A percentile compares a stretch with the other conserved stretches of the same genome.
Evolutionary conservation across 768 basidiomycete species (phyloP).

Genomic region (Sarcomyxa edulis): DNA sequence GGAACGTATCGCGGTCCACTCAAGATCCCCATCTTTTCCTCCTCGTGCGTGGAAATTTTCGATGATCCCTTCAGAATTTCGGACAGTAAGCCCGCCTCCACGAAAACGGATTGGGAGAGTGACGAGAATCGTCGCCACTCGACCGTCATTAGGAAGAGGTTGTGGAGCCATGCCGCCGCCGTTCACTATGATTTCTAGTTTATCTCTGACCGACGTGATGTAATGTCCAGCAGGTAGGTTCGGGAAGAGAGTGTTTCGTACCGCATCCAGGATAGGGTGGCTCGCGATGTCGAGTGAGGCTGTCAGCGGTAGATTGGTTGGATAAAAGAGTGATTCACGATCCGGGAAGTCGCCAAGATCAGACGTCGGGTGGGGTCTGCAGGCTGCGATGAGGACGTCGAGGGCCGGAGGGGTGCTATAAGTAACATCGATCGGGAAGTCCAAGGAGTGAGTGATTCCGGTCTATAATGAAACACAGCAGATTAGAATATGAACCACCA

Average conservation of each 20-base stretch:
- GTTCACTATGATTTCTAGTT: slow-evolving; percentile 59
- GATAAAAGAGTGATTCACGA: slow-evolving; percentile 68
- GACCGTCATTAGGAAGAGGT: slow-evolving; percentile 54
- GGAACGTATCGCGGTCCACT: slow-evolving; percentile 73
- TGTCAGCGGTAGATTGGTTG: slow-evolving; percentile 65
- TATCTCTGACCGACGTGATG: slow-evolving; percentile 62
- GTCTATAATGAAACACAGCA: slow-evolving; percentile 35
- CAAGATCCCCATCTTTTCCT: slow-evolving; percentile 60
- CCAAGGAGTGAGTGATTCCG: slow-evolving; percentile 74
- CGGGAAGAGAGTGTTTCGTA: slow-evolving; percentile 70
- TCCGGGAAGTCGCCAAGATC: slow-evolving; percentile 49
- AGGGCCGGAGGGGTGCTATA: slow-evolving; percentile 72
- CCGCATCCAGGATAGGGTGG: slow-evolving; percentile 76
- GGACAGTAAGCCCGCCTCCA: slow-evolving; percentile 61
- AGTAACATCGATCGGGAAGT: slow-evolving; percentile 77
- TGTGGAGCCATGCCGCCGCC: slow-evolving; percentile 58
- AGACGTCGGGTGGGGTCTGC: slow-evolving; percentile 57
- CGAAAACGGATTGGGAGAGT: slow-evolving; percentile 72
- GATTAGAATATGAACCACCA: background rate
- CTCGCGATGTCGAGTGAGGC: slow-evolving; percentile 76
- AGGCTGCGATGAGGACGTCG: slow-evolving; percentile 73
- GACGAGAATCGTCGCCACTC: slow-evolving; percentile 68
- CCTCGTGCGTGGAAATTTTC: slow-evolving; percentile 62
- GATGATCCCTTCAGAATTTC: slow-evolving; percentile 45
- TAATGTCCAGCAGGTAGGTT: slow-evolving; percentile 63